Conservation (phyloP, 2,329 filamentous ascomycete genomes). For the Aspergillus sp. region DNA sequence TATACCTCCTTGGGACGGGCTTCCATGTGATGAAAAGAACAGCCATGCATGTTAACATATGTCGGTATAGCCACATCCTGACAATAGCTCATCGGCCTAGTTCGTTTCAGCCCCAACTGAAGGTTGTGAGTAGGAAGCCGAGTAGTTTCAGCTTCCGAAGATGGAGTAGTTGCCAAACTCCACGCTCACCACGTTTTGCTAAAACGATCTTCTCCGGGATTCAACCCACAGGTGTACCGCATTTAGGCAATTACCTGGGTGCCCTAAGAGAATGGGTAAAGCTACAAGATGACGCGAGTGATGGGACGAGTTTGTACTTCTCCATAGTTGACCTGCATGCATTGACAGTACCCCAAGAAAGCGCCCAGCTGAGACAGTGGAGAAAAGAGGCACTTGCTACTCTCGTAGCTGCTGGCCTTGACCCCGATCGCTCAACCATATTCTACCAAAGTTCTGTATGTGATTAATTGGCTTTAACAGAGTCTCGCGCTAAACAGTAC, state of each 20-base stretch:
- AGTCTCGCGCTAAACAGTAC: background rate
- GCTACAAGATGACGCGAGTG: slow-evolving; percentile 66
- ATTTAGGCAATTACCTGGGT: slow-evolving; percentile 93
- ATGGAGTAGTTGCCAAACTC: slow-evolving; percentile 16
- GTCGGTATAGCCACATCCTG: background rate
- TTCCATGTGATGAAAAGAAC: background rate
- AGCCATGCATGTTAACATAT: slow-evolving; percentile 2
- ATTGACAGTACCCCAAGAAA: slow-evolving; percentile 75
- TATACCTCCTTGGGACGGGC: background rate
- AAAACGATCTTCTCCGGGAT: slow-evolving; percentile 86
- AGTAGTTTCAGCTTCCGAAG: slow-evolving; percentile 8
- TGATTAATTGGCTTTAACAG: slow-evolving; percentile 2
- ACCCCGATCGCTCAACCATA: slow-evolving; percentile 73
- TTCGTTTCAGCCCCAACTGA: background rate
- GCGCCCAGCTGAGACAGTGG: slow-evolving; percentile 61
- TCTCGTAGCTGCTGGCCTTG: slow-evolving; percentile 79
- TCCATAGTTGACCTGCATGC: slow-evolving; percentile 94
- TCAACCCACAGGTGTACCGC: slow-evolving; percentile 90
- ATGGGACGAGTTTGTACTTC: slow-evolving; percentile 69
- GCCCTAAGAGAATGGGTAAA: slow-evolving; percentile 83
- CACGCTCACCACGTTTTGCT: slow-evolving; percentile 1
- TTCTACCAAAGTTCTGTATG: slow-evolving; percentile 80
- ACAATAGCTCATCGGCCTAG: background rate
- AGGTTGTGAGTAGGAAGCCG: background rate
- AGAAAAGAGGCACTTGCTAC: slow-evolving; percentile 76